Evolutionary conservation across 768 basidiomycete species (phyloP).

Genomic region (Pleurotus citrinopileatus): DNA sequence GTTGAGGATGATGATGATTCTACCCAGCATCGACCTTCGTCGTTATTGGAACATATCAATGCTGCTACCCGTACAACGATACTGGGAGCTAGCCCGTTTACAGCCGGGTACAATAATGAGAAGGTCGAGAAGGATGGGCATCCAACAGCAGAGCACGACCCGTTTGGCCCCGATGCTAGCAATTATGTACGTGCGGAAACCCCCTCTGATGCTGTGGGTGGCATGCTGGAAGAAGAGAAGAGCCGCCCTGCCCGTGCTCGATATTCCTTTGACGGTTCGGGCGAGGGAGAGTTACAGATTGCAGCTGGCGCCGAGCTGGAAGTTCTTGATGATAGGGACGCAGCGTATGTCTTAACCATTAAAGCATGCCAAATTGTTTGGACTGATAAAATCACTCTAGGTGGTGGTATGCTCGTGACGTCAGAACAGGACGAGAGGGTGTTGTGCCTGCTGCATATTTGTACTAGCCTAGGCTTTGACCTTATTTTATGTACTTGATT

Average conservation of each 20-base stretch:
- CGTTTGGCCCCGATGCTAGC: constrained; percentile 71
- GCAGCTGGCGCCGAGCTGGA: constrained; percentile 69
- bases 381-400: too few species aligned
- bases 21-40: constrained; percentile 78
- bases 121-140: constrained; percentile 51
- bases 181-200: constrained; percentile 81
- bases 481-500: constrained; percentile 9
- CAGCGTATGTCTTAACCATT: constrained; percentile 52
- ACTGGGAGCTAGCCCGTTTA: constrained; percentile 48
- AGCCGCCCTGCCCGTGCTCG: constrained; percentile 77
- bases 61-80: constrained; percentile 86
- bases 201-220: constrained; percentile 71
- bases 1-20: constrained; percentile 72
- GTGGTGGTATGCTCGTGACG: constrained; percentile 93
- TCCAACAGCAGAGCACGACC: constrained; percentile 41
- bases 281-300: constrained; percentile 75
- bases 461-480: constrained; percentile 49
- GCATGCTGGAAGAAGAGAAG: constrained; percentile 65
- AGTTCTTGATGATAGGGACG: constrained; percentile 77
- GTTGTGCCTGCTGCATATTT: constrained; percentile 91
- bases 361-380: too few species aligned
- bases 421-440: constrained; percentile 77
- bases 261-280: constrained; percentile 78
- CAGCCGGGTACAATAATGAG: constrained; percentile 34
- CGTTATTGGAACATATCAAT: constrained; percentile 87